phyloP scores from a whole-genome alignment of 768 basidiomycete genomes.

The Cystobasidium onofrii region DNA sequence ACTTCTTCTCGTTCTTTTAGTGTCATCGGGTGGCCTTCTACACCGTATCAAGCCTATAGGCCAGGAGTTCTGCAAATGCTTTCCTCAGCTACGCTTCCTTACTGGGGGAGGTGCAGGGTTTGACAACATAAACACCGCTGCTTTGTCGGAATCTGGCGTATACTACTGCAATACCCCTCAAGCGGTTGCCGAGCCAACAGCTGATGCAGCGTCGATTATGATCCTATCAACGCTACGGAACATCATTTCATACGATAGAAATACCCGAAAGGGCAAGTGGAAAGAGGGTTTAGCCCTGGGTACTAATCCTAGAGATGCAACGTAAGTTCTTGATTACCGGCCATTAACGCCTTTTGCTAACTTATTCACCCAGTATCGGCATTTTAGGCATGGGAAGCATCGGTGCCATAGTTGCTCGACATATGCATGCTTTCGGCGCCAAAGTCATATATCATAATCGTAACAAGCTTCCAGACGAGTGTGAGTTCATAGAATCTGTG shows the following conservation, averaged over 20 bases:
- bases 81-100: conserved; percentile 6
- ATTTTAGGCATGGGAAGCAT: conserved; percentile 47
- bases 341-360: neutral
- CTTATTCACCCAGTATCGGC: conserved; percentile 39
- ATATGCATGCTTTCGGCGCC: conserved; percentile 44
- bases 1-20: neutral
- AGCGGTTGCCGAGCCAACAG: conserved; percentile 36
- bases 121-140: conserved; percentile 43
- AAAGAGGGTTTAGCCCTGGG: neutral
- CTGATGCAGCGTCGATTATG: conserved; percentile 15
- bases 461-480: conserved; percentile 23
- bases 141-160: conserved; percentile 40
- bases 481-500: too few species aligned
- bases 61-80: neutral
- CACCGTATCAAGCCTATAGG: conserved; percentile 17
- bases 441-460: conserved; percentile 45
- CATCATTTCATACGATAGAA: conserved; percentile 2
- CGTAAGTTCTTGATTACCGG: neutral
- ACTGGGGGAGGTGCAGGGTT: conserved; percentile 17
- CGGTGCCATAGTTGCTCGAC: conserved; percentile 42
- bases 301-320: neutral
- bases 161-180: conserved; percentile 42
- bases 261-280: conserved; percentile 5
- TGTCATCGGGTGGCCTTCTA: neutral
- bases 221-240: neutral